These are phyloP conservation scores for Cadophora sp. DNA, from an alignment of 2,329 filamentous ascomycete genomes.

Conservation along the genomic window DNA sequence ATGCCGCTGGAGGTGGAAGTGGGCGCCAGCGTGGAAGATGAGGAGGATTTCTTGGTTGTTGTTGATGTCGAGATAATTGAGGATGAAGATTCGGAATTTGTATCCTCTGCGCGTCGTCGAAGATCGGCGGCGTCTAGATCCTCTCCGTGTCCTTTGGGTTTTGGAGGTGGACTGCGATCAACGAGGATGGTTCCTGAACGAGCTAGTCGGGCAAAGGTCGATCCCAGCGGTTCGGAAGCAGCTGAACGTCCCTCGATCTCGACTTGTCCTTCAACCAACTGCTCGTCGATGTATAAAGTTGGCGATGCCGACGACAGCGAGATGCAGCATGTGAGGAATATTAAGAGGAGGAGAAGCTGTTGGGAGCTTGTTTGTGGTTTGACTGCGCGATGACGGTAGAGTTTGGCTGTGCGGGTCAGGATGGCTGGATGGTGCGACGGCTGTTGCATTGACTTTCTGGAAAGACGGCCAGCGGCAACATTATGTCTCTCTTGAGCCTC, in stretches of 20 bases:
- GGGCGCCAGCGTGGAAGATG: constrained; percentile 24
- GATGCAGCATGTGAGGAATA: constrained; percentile 37
- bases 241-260: constrained; percentile 19
- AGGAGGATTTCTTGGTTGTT: background rate
- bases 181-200: constrained; percentile 41
- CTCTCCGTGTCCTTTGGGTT: background rate
- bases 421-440: constrained; percentile 35
- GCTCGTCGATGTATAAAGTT: constrained; percentile 35
- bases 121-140: constrained; percentile 28
- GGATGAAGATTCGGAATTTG: constrained; percentile 14
- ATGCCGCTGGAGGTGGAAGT: constrained; percentile 29
- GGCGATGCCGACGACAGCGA: constrained; percentile 36
- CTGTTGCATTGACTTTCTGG: constrained; percentile 24
- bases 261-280: constrained; percentile 37
- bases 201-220: constrained; percentile 38
- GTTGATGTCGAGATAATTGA: constrained; percentile 3
- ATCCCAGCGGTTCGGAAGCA: constrained; percentile 32
- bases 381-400: constrained; percentile 18
- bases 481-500: constrained; percentile 14
- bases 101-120: constrained; percentile 22
- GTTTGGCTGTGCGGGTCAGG: constrained; percentile 26
- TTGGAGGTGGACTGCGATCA: constrained; percentile 39
- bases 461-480: constrained; percentile 1
- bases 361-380: constrained; percentile 8
- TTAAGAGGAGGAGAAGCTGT: constrained; percentile 31